phyloP scores from a whole-genome alignment of 2,329 filamentous ascomycete species.

The Fusarium cyanostomum region DNA sequence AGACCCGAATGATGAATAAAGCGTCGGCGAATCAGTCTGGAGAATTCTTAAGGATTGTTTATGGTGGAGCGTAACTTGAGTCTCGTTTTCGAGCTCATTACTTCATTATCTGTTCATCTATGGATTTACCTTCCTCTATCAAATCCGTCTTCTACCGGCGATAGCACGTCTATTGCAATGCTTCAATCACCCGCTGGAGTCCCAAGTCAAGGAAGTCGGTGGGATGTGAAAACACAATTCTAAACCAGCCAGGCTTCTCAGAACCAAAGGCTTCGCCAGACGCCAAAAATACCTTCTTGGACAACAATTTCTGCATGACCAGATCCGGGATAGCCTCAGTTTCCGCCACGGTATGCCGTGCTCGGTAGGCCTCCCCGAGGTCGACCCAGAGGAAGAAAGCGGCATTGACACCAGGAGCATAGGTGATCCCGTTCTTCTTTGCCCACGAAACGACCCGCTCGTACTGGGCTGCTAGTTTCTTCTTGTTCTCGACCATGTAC shows the following conservation, averaged over 20 bases:
- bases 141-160: background rate
- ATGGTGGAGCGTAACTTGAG: background rate
- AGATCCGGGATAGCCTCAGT: constrained; percentile 37
- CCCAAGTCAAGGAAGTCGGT: constrained; percentile 45
- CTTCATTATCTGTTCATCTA: background rate
- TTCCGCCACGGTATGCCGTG: constrained; percentile 20
- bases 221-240: constrained; percentile 52
- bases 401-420: constrained; percentile 59
- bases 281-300: constrained; percentile 49
- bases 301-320: constrained; percentile 44
- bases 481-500: constrained; percentile 56
- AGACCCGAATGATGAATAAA: too few species aligned
- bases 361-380: constrained; percentile 48
- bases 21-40: too few species aligned
- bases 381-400: constrained; percentile 66
- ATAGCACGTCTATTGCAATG: constrained; percentile 14
- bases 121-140: background rate
- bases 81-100: background rate
- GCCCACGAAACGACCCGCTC: constrained; percentile 50
- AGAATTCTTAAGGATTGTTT: background rate
- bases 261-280: constrained; percentile 50
- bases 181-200: constrained; percentile 31
- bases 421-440: constrained; percentile 52
- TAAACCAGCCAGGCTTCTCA: constrained; percentile 51
- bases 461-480: constrained; percentile 52